Evolutionary conservation across 768 basidiomycete genomes (phyloP).

Genomic region (Suillus discolor): DNA sequence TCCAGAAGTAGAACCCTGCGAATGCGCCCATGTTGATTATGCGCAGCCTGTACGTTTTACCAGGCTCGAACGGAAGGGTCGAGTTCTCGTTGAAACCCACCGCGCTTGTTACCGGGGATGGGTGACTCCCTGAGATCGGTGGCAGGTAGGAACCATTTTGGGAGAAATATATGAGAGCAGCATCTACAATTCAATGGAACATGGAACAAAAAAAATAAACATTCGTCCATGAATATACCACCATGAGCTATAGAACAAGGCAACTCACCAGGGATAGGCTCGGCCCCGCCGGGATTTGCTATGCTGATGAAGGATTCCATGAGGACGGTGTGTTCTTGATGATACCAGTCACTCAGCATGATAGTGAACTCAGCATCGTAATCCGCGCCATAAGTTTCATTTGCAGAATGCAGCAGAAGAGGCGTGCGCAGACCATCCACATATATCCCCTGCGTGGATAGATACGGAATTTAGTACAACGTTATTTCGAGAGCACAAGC

Average conservation of each 20-base stretch:
- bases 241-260: neutral
- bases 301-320: slow-evolving; percentile 68
- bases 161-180: slow-evolving; percentile 82
- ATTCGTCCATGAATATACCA: neutral
- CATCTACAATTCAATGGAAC: slow-evolving; percentile 45
- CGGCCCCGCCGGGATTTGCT: slow-evolving; percentile 80
- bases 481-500: neutral
- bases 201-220: neutral
- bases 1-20: slow-evolving; percentile 81
- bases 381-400: slow-evolving; percentile 50
- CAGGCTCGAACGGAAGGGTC: slow-evolving; percentile 76
- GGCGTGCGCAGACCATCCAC: slow-evolving; percentile 93
- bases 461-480: slow-evolving; percentile 1
- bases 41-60: slow-evolving; percentile 89
- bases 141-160: slow-evolving; percentile 73
- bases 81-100: slow-evolving; percentile 90
- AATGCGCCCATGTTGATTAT: slow-evolving; percentile 85
- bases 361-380: slow-evolving; percentile 94
- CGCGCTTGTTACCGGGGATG: slow-evolving; percentile 48
- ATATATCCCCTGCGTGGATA: slow-evolving; percentile 69
- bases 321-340: slow-evolving; percentile 67
- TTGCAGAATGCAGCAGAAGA: slow-evolving; percentile 70
- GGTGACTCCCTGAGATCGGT: slow-evolving; percentile 52
- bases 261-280: slow-evolving; percentile 79
- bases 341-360: slow-evolving; percentile 92